These are phyloP conservation scores for Aspergillus mulundensis DNA, from an alignment of 495 filamentous ascomycete genomes.

Conservation along the genomic window DNA sequence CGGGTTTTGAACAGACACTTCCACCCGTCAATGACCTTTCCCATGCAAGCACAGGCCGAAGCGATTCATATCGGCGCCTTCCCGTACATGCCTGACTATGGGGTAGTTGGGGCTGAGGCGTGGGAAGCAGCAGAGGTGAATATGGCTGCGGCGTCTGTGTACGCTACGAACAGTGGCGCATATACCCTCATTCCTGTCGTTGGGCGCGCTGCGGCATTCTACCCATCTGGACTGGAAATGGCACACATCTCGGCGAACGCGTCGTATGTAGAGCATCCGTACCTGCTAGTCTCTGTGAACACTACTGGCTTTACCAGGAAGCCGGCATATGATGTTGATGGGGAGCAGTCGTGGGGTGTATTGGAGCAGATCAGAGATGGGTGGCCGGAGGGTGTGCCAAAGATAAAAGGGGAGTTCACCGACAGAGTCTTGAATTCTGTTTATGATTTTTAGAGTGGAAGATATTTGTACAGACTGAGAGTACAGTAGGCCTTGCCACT, in stretches of 20 bases:
- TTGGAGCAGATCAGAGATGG: background rate
- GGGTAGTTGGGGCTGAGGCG: background rate
- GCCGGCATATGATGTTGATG: background rate
- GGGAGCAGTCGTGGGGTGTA: background rate
- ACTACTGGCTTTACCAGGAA: background rate
- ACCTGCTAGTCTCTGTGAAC: background rate
- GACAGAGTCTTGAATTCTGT: background rate
- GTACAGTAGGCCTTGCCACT: too few species aligned
- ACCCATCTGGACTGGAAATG: background rate
- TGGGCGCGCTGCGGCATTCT: background rate
- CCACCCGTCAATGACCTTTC: background rate
- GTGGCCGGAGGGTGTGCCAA: background rate
- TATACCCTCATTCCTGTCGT: background rate
- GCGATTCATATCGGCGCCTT: background rate
- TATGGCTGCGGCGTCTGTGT: background rate
- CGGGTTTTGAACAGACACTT: background rate
- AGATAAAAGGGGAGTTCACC: background rate
- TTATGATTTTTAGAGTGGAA: background rate
- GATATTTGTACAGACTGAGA: background rate
- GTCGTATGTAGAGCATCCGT: background rate
- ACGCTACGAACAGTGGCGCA: background rate
- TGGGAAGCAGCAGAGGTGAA: background rate
- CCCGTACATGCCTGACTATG: background rate
- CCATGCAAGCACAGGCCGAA: background rate
- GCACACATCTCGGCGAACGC: background rate